Conservation (phyloP, 257 asterid genomes). For the Ligustrum vulgare region DNA sequence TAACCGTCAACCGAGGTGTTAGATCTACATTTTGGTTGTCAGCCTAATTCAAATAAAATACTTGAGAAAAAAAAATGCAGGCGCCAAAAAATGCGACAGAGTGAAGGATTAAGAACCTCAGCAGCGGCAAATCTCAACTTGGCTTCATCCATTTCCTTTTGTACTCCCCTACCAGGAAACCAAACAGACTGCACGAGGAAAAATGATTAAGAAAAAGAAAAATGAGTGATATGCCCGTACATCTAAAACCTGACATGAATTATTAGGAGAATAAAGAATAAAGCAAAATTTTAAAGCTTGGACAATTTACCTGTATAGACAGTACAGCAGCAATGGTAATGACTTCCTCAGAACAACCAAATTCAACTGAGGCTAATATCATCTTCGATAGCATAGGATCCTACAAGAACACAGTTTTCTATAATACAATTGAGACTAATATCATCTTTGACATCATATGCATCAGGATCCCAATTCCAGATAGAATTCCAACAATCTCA, state of each 20-base stretch:
- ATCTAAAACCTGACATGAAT: constrained; percentile 1
- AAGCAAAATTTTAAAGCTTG: constrained; percentile 9
- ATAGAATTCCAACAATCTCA: background rate
- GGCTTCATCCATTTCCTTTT: constrained; percentile 87
- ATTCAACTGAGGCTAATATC: constrained; percentile 78
- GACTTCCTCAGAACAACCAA: constrained; percentile 89
- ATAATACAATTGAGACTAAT: constrained; percentile 9
- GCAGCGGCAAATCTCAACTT: constrained; percentile 94
- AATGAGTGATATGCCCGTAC: constrained; percentile 3
- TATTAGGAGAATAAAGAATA: constrained; percentile 3
- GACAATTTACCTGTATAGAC: constrained; percentile 70
- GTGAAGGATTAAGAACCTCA: constrained; percentile 52
- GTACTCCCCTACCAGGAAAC: constrained; percentile 73
- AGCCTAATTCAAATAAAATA: constrained; percentile 8
- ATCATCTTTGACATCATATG: background rate
- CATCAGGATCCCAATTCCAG: background rate
- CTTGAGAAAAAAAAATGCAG: no score
- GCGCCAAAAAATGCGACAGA: background rate
- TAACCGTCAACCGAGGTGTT: background rate
- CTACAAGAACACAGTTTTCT: constrained; percentile 34
- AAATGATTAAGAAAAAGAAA: constrained; percentile 3
- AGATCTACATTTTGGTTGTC: background rate
- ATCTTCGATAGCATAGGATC: constrained; percentile 91
- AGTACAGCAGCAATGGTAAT: constrained; percentile 90
- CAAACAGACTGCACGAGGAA: constrained; percentile 70